Evolutionary conservation across 192 early-diverging fungal genomes (phyloP).

Genomic region (Backusella tuberculispora): DNA sequence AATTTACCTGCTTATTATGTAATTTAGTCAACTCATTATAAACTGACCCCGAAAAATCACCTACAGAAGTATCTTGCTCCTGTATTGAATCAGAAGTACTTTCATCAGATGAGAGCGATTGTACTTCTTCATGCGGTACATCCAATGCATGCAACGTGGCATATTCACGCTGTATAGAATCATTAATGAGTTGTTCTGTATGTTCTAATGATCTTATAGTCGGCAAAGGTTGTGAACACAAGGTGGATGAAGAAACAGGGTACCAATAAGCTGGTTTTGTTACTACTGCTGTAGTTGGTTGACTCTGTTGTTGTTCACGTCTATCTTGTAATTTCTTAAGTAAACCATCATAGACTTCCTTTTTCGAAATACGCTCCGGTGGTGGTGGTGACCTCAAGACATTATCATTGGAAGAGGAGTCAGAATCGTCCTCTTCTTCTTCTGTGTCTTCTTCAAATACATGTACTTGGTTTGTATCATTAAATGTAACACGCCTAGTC

Average conservation of each 20-base stretch:
- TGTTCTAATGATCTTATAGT: neutral
- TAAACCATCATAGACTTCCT: neutral
- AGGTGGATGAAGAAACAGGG: neutral
- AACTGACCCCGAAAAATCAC: slow-evolving; percentile 1
- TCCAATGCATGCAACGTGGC: neutral
- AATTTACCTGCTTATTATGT: neutral
- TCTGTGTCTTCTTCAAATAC: neutral
- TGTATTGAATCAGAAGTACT: slow-evolving; percentile 10
- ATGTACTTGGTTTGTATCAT: slow-evolving; percentile 4
- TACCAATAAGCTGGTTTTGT: slow-evolving; percentile 1
- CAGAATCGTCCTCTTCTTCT: neutral
- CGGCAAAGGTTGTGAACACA: neutral
- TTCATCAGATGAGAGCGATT: slow-evolving; percentile 8
- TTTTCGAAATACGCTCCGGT: slow-evolving; percentile 10
- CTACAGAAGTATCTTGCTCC: neutral
- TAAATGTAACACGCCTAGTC: slow-evolving; percentile 2
- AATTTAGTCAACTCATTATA: slow-evolving; percentile 2
- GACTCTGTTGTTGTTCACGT: neutral
- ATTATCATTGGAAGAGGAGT: neutral
- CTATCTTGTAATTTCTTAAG: slow-evolving; percentile 4
- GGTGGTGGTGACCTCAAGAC: neutral
- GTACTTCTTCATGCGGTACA: slow-evolving; percentile 11
- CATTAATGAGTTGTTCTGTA: neutral
- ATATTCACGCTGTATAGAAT: slow-evolving; percentile 11
- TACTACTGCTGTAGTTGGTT: neutral